Conservation (phyloP, 345 rosid species). For the Salix brachista region DNA sequence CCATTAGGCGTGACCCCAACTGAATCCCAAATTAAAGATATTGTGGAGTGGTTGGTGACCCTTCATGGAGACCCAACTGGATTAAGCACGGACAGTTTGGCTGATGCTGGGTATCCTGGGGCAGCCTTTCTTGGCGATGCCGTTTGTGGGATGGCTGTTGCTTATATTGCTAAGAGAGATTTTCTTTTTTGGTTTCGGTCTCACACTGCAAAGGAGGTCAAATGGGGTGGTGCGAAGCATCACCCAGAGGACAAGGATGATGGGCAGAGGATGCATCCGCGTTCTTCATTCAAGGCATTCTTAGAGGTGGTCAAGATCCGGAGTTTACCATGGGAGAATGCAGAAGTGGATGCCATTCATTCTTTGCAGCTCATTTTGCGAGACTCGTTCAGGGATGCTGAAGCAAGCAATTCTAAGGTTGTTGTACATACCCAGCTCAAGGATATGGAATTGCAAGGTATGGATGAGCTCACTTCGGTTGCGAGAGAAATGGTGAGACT, state of each 20-base stretch:
- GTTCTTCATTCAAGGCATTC: slow-evolving; percentile 95
- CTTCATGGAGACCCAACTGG: slow-evolving; percentile 91
- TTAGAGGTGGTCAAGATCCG: slow-evolving; percentile 96
- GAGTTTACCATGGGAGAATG: slow-evolving; percentile 90
- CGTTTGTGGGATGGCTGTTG: slow-evolving; percentile 99
- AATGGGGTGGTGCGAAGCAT: slow-evolving; percentile 99
- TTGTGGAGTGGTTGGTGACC: slow-evolving; percentile 84
- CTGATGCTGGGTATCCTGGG: slow-evolving; percentile 85
- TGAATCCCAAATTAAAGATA: slow-evolving; percentile 74
- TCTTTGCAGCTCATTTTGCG: slow-evolving; percentile 94
- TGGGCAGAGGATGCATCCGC: slow-evolving; percentile 94
- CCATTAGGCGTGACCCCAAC: slow-evolving; percentile 81
- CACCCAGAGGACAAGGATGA: slow-evolving; percentile 97
- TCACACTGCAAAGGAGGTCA: slow-evolving; percentile 90
- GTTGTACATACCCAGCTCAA: slow-evolving; percentile 43
- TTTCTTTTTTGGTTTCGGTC: slow-evolving; percentile 98
- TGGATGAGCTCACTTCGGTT: slow-evolving; percentile 89
- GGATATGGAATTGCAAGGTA: slow-evolving; percentile 64
- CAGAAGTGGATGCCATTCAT: slow-evolving; percentile 99
- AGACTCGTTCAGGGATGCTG: slow-evolving; percentile 78
- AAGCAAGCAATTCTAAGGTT: slow-evolving; percentile 69
- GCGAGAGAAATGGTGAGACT: slow-evolving; percentile 99
- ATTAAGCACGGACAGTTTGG: slow-evolving; percentile 87
- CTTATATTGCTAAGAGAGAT: slow-evolving; percentile 72
- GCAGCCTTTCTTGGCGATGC: slow-evolving; percentile 88